Percentiles rank a stretch among this genome's conserved stretches.
Conservation (phyloP, 345 rosid species). For the Alliaria petiolata region DNA sequence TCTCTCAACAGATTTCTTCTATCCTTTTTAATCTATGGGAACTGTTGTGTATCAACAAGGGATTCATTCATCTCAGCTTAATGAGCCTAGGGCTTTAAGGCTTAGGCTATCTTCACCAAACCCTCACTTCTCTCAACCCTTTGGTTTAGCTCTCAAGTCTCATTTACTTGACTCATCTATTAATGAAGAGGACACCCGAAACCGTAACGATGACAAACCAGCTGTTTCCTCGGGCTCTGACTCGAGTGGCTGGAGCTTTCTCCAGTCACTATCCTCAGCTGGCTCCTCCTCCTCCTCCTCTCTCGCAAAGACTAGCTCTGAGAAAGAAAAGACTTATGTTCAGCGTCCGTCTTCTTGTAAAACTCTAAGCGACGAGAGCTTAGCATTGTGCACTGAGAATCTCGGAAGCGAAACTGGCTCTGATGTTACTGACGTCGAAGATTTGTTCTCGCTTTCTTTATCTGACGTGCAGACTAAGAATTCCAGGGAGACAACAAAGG, state of each 20-base stretch:
- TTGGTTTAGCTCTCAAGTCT: conserved; percentile 40
- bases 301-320: conserved; percentile 9
- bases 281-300: conserved; percentile 7
- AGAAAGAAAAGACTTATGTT: conserved; percentile 40
- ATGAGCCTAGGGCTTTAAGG: conserved; percentile 55
- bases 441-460: conserved; percentile 36
- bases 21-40: conserved; percentile 42
- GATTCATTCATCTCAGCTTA: conserved; percentile 45
- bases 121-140: conserved; percentile 38
- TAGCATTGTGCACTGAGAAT: conserved; percentile 85
- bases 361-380: conserved; percentile 59
- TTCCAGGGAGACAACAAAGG: conserved; percentile 10
- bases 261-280: conserved; percentile 37
- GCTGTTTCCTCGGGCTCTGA: no score
- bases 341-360: conserved; percentile 43
- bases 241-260: conserved; percentile 51
- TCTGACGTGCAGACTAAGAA: conserved; percentile 24
- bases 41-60: conserved; percentile 67
- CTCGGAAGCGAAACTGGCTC: conserved; percentile 83
- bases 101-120: conserved; percentile 56
- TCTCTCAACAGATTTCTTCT: background rate
- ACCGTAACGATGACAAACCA: conserved; percentile 4
- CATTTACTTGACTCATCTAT: conserved; percentile 35
- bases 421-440: conserved; percentile 38
- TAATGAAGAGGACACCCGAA: conserved; percentile 13